Evolutionary conservation across 208 protist genomes (phyloP).

Genomic region (Porcisia hertigi): DNA sequence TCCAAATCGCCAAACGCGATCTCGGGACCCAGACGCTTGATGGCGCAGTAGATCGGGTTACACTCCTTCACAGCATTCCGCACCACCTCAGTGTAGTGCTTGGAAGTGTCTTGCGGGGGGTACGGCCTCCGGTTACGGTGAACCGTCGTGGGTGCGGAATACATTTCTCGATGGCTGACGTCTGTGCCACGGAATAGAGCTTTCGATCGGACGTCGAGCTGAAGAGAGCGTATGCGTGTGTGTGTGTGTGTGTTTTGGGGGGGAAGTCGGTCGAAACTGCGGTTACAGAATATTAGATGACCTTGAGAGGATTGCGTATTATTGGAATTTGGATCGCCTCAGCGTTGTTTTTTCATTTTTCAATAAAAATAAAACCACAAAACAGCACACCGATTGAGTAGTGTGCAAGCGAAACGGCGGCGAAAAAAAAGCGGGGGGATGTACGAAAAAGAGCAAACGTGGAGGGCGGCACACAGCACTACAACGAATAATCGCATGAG

Average conservation of each 20-base stretch:
- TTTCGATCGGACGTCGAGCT: neutral
- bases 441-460: neutral
- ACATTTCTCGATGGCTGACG: slow-evolving; percentile 15
- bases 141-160: slow-evolving; percentile 12
- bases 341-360: neutral
- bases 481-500: neutral
- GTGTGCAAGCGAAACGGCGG: neutral
- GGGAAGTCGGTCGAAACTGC: neutral
- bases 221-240: neutral
- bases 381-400: neutral
- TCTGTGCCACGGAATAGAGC: neutral
- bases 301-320: neutral
- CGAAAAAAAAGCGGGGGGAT: neutral
- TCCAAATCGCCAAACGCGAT: slow-evolving; percentile 56
- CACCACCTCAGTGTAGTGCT: slow-evolving; percentile 68
- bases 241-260: too few species aligned
- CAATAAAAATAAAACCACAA: neutral
- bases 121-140: slow-evolving; percentile 48
- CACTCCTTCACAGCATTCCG: slow-evolving; percentile 31
- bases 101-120: slow-evolving; percentile 74
- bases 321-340: neutral
- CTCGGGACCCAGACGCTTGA: slow-evolving; percentile 49
- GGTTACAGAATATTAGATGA: neutral
- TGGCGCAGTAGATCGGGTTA: slow-evolving; percentile 27
- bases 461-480: neutral